phyloP scores from a whole-genome alignment of 2,329 filamentous ascomycete genomes.

The Exophiala mesophila region DNA sequence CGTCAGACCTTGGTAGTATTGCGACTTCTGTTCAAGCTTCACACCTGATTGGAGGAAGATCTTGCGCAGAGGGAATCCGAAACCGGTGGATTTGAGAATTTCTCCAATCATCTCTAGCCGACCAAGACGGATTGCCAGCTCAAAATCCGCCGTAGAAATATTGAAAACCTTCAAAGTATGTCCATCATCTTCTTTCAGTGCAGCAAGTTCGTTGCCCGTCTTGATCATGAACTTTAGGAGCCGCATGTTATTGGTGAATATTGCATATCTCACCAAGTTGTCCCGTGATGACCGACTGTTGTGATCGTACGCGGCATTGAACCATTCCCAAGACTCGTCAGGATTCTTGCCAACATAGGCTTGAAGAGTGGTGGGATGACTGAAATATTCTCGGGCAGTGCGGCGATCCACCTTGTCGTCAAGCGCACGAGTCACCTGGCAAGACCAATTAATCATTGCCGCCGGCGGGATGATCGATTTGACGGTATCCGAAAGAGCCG shows the following conservation, averaged over 20 bases:
- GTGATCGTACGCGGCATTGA: conserved; percentile 12
- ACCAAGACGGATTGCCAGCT: conserved; percentile 41
- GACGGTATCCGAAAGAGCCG: conserved; percentile 63
- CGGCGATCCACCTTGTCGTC: conserved; percentile 25
- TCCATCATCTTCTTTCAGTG: conserved; percentile 29
- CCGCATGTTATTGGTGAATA: conserved; percentile 50
- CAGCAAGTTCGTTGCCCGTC: conserved; percentile 44
- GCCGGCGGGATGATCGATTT: conserved; percentile 58
- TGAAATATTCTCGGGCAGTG: conserved; percentile 8
- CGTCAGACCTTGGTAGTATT: conserved; percentile 70
- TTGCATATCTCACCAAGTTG: conserved; percentile 41
- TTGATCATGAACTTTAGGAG: conserved; percentile 57
- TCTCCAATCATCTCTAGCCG: conserved; percentile 56
- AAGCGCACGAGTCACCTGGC: conserved; percentile 33
- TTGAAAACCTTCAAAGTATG: conserved; percentile 20
- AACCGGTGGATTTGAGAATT: conserved; percentile 62
- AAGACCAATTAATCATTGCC: conserved; percentile 44
- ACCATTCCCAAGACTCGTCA: conserved; percentile 19
- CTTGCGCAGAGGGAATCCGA: conserved; percentile 63
- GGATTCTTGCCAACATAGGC: conserved; percentile 2
- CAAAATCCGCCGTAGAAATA: conserved; percentile 31
- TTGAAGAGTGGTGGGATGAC: neutral
- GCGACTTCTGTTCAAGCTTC: conserved; percentile 59
- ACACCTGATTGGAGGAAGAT: conserved; percentile 63
- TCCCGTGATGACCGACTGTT: conserved; percentile 1